These are phyloP conservation scores for Leishmania major DNA, from an alignment of 208 protist species.

Conservation along the genomic window DNA sequence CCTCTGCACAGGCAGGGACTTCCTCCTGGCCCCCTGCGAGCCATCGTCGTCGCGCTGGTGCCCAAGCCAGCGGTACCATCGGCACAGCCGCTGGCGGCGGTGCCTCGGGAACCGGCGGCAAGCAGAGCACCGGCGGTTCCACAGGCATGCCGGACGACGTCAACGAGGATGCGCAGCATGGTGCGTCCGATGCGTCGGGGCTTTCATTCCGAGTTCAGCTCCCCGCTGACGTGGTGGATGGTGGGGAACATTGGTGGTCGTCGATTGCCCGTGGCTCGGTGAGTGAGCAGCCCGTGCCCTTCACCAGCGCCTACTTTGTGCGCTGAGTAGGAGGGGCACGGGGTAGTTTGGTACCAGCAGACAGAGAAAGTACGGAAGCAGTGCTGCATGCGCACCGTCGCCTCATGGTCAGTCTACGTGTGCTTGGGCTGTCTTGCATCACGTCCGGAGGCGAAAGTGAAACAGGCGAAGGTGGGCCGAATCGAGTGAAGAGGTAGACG, in stretches of 20 bases:
- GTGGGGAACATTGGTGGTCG: constrained; percentile 57
- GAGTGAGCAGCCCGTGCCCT: constrained; percentile 31
- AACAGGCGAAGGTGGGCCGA: neutral
- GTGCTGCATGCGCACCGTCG: neutral
- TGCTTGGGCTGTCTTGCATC: neutral
- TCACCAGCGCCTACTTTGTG: constrained; percentile 12
- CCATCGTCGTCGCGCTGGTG: constrained; percentile 14
- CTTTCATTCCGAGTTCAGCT: constrained; percentile 61
- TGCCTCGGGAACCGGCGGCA: neutral
- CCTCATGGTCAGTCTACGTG: neutral
- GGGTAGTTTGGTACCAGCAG: neutral
- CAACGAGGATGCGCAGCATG: neutral
- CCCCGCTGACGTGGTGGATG: constrained; percentile 65
- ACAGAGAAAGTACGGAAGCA: neutral
- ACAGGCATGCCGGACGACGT: neutral
- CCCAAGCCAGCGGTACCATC: neutral
- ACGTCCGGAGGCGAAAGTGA: neutral
- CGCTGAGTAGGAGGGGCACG: neutral
- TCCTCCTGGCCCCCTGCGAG: constrained; percentile 4
- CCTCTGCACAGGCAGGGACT: constrained; percentile 1
- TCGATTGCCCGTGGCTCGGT: constrained; percentile 20
- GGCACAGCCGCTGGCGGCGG: neutral
- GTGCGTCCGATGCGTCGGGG: constrained; percentile 25
- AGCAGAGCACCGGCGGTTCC: neutral
- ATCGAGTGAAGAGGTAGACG: neutral